Percentiles rank a stretch among this genome's conserved stretches.
phyloP scores from a whole-genome alignment of 768 basidiomycete genomes.

The Phanerochaete sordida region DNA sequence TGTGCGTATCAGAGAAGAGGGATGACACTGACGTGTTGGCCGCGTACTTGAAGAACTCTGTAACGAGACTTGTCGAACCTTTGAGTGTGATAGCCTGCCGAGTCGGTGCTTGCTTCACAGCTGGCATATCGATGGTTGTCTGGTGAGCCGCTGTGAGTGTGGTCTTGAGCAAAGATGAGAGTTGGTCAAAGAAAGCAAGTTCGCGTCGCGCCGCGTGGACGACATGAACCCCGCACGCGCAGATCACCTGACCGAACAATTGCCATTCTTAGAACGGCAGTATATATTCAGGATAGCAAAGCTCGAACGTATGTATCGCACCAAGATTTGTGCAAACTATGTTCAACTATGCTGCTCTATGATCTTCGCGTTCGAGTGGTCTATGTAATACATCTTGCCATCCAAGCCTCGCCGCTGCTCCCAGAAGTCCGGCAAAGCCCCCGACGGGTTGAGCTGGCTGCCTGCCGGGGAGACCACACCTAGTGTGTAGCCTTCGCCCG shows the following conservation, averaged over 20 bases:
- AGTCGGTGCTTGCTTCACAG: constrained; percentile 42
- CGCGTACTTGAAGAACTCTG: constrained; percentile 99
- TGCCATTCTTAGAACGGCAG: background rate
- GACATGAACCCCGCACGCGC: constrained; percentile 6
- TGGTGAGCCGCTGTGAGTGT: background rate
- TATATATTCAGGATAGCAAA: no score
- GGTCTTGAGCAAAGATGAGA: background rate
- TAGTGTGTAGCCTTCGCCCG: constrained; percentile 4
- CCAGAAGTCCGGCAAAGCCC: constrained; percentile 9
- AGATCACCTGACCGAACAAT: constrained; percentile 8
- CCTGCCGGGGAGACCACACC: background rate
- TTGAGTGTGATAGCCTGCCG: constrained; percentile 90
- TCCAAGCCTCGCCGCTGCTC: background rate
- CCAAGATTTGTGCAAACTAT: no score
- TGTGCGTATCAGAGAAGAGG: background rate
- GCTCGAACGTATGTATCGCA: no score
- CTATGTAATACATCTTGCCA: constrained; percentile 8
- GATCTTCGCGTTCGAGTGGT: background rate
- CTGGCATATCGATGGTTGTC: constrained; percentile 30
- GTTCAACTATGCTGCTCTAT: background rate
- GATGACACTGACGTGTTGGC: constrained; percentile 78
- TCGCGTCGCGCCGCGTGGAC: background rate
- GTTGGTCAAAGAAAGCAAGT: background rate
- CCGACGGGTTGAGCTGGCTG: background rate
- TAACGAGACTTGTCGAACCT: constrained; percentile 89